Evolutionary conservation across 345 rosid genomes (phyloP).

Genomic region (Acer negundo): DNA sequence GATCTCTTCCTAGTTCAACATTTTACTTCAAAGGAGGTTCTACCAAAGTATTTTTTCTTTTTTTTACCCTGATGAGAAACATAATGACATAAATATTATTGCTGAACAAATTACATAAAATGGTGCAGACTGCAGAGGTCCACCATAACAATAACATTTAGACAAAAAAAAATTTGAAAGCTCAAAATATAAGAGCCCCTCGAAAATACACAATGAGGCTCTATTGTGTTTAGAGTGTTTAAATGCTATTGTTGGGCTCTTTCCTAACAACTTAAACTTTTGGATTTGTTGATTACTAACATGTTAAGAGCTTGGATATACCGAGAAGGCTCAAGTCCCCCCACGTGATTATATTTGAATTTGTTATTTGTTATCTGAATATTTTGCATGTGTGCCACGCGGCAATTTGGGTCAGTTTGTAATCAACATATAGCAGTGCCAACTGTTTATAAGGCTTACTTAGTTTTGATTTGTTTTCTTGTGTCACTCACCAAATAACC

Average conservation of each 20-base stretch:
- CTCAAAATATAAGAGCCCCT: not conserved
- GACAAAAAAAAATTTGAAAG: not conserved
- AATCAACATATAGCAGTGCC: not conserved
- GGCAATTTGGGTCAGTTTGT: too few relatives aligned
- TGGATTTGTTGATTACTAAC: too few relatives aligned
- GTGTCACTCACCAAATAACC: not conserved
- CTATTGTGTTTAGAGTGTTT: too few relatives aligned
- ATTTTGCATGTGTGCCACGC: too few relatives aligned
- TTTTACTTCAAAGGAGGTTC: not conserved
- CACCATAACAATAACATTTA: not conserved
- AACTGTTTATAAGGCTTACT: not conserved
- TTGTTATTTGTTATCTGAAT: too few relatives aligned
- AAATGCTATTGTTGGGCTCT: too few relatives aligned
- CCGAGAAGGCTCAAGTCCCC: too few relatives aligned
- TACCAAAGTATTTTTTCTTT: not conserved
- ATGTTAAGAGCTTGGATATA: too few relatives aligned
- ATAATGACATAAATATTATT: too few relatives aligned
- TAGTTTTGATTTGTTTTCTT: not conserved
- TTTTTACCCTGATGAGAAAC: not conserved
- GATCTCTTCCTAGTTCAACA: not conserved
- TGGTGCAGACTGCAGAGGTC: not conserved
- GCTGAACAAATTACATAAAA: not conserved
- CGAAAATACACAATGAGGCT: not conserved
- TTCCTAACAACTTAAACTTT: too few relatives aligned
- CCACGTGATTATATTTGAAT: too few relatives aligned